Evolutionary conservation across 345 rosid species (phyloP).

Genomic region (Moringa oleifera): DNA sequence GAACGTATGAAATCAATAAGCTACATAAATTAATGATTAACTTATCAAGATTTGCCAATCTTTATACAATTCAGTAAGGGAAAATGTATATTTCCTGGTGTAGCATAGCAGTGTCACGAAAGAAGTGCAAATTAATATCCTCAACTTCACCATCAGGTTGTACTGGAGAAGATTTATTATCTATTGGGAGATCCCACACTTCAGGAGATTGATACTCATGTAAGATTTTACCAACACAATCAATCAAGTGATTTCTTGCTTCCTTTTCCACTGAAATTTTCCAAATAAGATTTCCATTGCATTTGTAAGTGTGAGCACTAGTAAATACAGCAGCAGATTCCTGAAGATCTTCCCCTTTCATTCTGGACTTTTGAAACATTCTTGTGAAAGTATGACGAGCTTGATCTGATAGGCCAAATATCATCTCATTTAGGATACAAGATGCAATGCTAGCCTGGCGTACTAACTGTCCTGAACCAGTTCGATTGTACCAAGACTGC

Average conservation of each 20-base stretch:
- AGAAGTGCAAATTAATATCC: slow-evolving; percentile 49
- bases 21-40: neutral
- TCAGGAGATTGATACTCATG: slow-evolving; percentile 85
- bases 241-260: slow-evolving; percentile 46
- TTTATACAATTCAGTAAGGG: neutral
- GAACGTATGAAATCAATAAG: slow-evolving; percentile 7
- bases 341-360: slow-evolving; percentile 21
- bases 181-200: slow-evolving; percentile 81
- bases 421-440: slow-evolving; percentile 85
- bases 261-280: slow-evolving; percentile 41
- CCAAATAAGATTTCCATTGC: slow-evolving; percentile 41
- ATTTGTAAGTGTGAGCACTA: slow-evolving; percentile 8
- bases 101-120: slow-evolving; percentile 64
- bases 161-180: slow-evolving; percentile 29
- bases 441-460: slow-evolving; percentile 79
- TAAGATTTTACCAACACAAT: slow-evolving; percentile 75
- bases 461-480: slow-evolving; percentile 72
- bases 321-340: slow-evolving; percentile 18
- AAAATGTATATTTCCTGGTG: slow-evolving; percentile 52
- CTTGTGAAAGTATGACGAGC: slow-evolving; percentile 42
- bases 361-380: slow-evolving; percentile 49
- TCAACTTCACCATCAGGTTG: slow-evolving; percentile 39
- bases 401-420: slow-evolving; percentile 72
- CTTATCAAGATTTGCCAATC: neutral
- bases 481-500: slow-evolving; percentile 75